Base-by-base conservation (phyloP, 2,329 filamentous ascomycete species). In the Talaromyces albobiverticillius region DNA sequence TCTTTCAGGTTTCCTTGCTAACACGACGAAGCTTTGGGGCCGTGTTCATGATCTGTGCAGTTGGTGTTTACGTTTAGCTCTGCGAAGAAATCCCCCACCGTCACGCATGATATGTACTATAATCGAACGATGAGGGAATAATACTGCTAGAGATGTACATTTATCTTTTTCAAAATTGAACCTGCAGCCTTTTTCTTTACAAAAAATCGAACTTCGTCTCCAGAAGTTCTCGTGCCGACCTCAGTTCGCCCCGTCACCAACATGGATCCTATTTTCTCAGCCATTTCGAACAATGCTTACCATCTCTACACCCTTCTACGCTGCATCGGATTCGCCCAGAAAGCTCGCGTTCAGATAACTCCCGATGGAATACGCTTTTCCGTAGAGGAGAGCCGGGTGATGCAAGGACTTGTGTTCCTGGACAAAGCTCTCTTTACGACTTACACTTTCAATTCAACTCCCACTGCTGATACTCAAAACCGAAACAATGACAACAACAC, bases 41-140 rank as follows among this genome's bases (percentile, higher is more conserved):
- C 48, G 91, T 99, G 43, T 96, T 94, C 77, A 96, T 96, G 88
- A 97, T 99, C 76, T 99, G 94, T 76, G 94, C 92, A 57, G 94
- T 94, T 71, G 94, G 94, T 71, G 94, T 99, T 69, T 97, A 99
- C 85, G 90, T 99, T 73, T 99, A 84, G 76, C 48, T 58, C 58
- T 16, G 58, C 56, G 64, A 58, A 59, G 57, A 57, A 56, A 59
- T 59, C 57, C 55, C 60, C 34, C 57, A 62, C 61, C 48, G 36
- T 46, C 55, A 50, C 53, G 53, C 53, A 57, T 58, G 38, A 55
- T 52, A 60, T 66, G 71, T 71, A 71, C 65, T 60, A 65, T 69
- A 70, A 61, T 59, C 59, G 64, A 64, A 60, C 64, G 56, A 50
- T 59, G 58, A 56, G 51, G 61, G 60, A 52, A 48, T 56, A 68